Evolutionary conservation across 202 grass and related monocot genomes (phyloP), one percentile per base, ranked within the genome.

Genomic region (Saccharum hybrid): DNA sequence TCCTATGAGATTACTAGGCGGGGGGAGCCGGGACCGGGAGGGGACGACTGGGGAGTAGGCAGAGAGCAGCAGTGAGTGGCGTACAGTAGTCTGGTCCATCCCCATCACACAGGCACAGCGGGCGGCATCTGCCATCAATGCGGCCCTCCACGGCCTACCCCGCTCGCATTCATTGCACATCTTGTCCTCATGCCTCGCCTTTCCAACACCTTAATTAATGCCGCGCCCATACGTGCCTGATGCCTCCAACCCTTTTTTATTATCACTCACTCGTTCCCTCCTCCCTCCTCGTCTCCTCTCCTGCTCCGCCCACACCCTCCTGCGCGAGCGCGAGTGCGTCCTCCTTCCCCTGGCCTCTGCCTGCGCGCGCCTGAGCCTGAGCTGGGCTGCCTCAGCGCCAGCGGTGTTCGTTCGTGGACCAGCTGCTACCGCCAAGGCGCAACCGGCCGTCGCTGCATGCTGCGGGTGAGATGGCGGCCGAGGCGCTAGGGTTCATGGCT

Each of bases 161-260:
- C n/a, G n/a, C n/a, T n/a, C n/a, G n/a, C n/a, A n/a, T n/a, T n/a
- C n/a, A n/a, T n/a, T n/a, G n/a, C n/a, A n/a, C n/a, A n/a, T n/a
- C 88, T 90, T 80, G 88, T 87, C 88, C 70, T 84, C 88, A 84
- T 87, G 80, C 84, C 84, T 15, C 2, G 23, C 63, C 88, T 87
- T 84, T 90, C 88, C 84, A 90, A 84, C 84, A 90, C n/a, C 80
- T 10, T 8, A 26, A 80, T 90, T 80, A 90, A 90, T 87, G 70
- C 42, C 75, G 66, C 68, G 49, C 83, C 84, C 84, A 83, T 86
- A 52, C 88, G 54, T 75, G 68, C 15, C 70, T 4, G 21, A 18
- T 6, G 0, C 74, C 78, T 31, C 87, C 57, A 4, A 2, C 23
- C 59, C 16, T 6, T 42, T 30, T 28, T 28, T 28, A 28, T 28